Conservation (phyloP, 2,329 filamentous ascomycete genomes). For the Cordyceps farinosa region DNA sequence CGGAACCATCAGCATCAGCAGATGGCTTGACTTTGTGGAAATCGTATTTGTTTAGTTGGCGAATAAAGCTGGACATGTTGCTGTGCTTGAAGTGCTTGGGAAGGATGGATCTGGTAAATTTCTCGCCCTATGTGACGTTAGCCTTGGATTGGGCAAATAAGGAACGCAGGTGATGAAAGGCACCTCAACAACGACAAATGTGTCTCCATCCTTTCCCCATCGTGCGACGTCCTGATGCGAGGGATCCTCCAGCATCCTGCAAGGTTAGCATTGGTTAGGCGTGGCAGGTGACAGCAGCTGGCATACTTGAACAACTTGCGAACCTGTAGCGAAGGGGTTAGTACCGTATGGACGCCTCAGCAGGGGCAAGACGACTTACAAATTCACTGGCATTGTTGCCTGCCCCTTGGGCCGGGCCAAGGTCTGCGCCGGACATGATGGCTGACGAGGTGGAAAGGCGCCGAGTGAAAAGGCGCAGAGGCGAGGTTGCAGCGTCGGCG, state of each 20-base stretch:
- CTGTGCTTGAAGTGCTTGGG: slow-evolving; percentile 99
- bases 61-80: slow-evolving; percentile 96
- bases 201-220: slow-evolving; percentile 93
- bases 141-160: not conserved
- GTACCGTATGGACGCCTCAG: slow-evolving; percentile 17
- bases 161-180: slow-evolving; percentile 22
- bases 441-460: slow-evolving; percentile 3
- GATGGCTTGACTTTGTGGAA: slow-evolving; percentile 87
- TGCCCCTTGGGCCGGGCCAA: slow-evolving; percentile 35
- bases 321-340: slow-evolving; percentile 57
- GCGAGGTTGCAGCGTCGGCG: slow-evolving; percentile 9
- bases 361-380: slow-evolving; percentile 54
- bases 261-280: slow-evolving; percentile 23
- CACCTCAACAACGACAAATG: slow-evolving; percentile 96
- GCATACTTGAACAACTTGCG: slow-evolving; percentile 96
- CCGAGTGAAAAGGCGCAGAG: not conserved
- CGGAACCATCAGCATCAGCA: slow-evolving; percentile 33
- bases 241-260: slow-evolving; percentile 93
- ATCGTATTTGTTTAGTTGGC: slow-evolving; percentile 94
- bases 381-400: slow-evolving; percentile 91
- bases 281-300: slow-evolving; percentile 21
- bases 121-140: slow-evolving; percentile 70
- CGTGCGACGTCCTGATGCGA: slow-evolving; percentile 88
- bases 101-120: slow-evolving; percentile 94
- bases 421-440: slow-evolving; percentile 35